A percentile compares a stretch with the other conserved stretches of the same genome.
Conservation (phyloP, 192 early-diverging fungal genomes). For the Umbelopsis sp. region DNA sequence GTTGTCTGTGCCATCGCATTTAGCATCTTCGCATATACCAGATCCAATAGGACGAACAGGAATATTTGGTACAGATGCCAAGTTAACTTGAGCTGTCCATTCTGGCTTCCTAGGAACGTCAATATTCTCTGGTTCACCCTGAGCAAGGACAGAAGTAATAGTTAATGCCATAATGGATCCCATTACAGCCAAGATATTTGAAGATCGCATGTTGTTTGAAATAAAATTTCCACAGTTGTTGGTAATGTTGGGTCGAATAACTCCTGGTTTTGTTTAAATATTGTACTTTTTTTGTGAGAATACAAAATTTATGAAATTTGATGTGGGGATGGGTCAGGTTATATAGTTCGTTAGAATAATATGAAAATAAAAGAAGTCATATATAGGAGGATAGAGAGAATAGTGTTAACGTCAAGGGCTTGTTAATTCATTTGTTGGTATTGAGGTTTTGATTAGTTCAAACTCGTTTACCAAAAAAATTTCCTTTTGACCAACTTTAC, state of each 20-base stretch:
- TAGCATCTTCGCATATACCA: constrained; percentile 25
- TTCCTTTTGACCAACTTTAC: neutral
- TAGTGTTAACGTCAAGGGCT: too few relatives aligned
- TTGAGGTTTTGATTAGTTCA: neutral
- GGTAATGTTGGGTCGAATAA: neutral
- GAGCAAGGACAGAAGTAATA: neutral
- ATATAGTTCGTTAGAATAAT: neutral
- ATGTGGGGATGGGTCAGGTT: neutral
- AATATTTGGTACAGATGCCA: neutral
- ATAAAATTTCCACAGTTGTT: neutral
- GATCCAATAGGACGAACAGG: constrained; percentile 24
- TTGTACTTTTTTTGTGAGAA: neutral
- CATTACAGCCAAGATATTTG: neutral
- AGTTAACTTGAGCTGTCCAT: constrained; percentile 16
- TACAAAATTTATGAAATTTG: neutral
- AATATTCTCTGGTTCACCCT: constrained; percentile 14
- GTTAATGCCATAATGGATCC: neutral
- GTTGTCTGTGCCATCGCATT: constrained; percentile 36
- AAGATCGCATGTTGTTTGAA: neutral
- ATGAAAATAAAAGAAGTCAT: too few relatives aligned
- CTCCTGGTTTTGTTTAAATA: neutral
- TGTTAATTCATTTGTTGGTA: too few relatives aligned
- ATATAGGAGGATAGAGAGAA: too few relatives aligned
- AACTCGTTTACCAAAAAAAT: neutral
- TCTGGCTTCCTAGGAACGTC: constrained; percentile 2